Evolutionary conservation across 2,329 filamentous ascomycete genomes (phyloP).

Genomic region (Xylariomycetidae sp.): DNA sequence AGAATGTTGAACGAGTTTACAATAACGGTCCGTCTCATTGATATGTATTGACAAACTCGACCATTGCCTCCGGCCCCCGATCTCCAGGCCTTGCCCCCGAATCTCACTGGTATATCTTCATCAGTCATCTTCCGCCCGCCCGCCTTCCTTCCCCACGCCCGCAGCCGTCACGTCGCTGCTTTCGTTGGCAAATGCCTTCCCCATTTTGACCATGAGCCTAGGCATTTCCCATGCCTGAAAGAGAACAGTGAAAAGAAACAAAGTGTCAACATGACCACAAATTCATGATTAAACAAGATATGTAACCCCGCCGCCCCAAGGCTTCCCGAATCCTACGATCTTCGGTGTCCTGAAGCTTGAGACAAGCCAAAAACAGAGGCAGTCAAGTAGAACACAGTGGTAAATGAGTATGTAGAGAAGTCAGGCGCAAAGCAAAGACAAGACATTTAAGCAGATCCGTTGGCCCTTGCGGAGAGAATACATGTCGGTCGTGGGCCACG

Average conservation of each 20-base stretch:
- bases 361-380: conserved; percentile 14
- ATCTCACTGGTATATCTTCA: conserved; percentile 15
- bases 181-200: conserved; percentile 7
- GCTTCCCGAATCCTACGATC: conserved; percentile 18
- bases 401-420: conserved; percentile 17
- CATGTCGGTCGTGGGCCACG: conserved; percentile 29
- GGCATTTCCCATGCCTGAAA: conserved; percentile 19
- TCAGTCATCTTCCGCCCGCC: no score
- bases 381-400: conserved; percentile 18
- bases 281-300: conserved; percentile 51
- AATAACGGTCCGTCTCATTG: no score
- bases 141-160: conserved; percentile 13
- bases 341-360: conserved; percentile 17
- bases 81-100: conserved; percentile 1
- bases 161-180: conserved; percentile 11
- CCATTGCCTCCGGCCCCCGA: conserved; percentile 1
- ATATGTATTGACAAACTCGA: conserved; percentile 2
- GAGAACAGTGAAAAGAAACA: conserved; percentile 21
- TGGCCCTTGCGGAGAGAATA: conserved; percentile 21
- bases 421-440: conserved; percentile 25
- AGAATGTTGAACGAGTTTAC: background rate
- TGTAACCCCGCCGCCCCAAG: conserved; percentile 34
- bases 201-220: conserved; percentile 14
- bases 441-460: conserved; percentile 23
- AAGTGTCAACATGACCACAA: conserved; percentile 25